Evolutionary conservation across 352 stramenopile genomes (phyloP).

Genomic region (Phytophthora fragariae): DNA sequence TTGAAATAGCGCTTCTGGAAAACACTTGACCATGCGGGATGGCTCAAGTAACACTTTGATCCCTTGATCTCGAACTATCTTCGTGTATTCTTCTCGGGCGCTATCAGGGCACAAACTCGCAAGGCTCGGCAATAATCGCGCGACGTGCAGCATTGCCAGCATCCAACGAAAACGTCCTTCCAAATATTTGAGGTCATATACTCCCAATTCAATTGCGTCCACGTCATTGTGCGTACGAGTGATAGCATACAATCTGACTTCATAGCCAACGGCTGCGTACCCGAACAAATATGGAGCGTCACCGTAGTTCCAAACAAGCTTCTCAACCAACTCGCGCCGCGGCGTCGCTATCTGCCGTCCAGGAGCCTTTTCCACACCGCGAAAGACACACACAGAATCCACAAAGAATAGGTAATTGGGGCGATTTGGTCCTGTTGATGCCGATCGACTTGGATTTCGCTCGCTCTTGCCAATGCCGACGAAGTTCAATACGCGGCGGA

Average conservation of each 20-base stretch:
- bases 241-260: constrained; percentile 33
- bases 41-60: constrained; percentile 38
- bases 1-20: neutral
- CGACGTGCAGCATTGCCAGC: neutral
- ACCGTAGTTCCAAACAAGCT: constrained; percentile 42
- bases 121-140: neutral
- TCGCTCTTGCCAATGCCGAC: constrained; percentile 35
- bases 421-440: constrained; percentile 23
- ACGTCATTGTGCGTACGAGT: constrained; percentile 10
- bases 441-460: constrained; percentile 23
- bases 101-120: neutral
- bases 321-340: constrained; percentile 32
- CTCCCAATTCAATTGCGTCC: constrained; percentile 21
- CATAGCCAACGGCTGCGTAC: constrained; percentile 44
- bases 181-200: constrained; percentile 13
- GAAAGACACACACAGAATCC: constrained; percentile 34
- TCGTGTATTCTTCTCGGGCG: constrained; percentile 33
- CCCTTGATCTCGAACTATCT: constrained; percentile 11
- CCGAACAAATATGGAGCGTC: constrained; percentile 46
- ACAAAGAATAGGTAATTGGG: constrained; percentile 36
- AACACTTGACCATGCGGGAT: constrained; percentile 34
- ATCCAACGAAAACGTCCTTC: neutral
- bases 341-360: constrained; percentile 31
- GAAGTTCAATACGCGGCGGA: constrained; percentile 34
- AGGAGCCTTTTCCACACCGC: constrained; percentile 26